A percentile compares a stretch with the other conserved stretches of the same genome.
Evolutionary conservation across 805 yeast species (phyloP).

Genomic region (Hanseniaspora occidentalis): DNA sequence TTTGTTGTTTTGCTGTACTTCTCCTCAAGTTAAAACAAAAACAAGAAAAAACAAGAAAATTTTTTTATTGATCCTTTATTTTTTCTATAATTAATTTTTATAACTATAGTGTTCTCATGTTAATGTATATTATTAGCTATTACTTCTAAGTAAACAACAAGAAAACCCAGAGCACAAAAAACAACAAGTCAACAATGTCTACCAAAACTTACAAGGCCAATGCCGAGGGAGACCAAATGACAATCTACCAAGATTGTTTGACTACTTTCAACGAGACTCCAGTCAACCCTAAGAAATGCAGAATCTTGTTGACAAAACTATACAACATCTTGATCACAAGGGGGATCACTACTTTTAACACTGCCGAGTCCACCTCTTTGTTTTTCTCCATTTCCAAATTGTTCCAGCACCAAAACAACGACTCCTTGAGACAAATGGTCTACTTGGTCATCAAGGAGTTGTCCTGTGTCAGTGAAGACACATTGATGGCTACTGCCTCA

Average conservation of each 20-base stretch:
- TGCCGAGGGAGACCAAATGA: slow-evolving; percentile 87
- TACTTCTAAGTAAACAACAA: not conserved
- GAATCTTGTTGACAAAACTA: slow-evolving; percentile 69
- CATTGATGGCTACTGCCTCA: slow-evolving; percentile 93
- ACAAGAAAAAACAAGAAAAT: not conserved
- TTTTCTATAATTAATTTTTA: too few species aligned
- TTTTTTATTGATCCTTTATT: not conserved
- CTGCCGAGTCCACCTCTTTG: slow-evolving; percentile 79
- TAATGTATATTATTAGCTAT: too few species aligned
- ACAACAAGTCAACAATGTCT: slow-evolving; percentile 40
- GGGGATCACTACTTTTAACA: slow-evolving; percentile 43
- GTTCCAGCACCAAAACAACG: slow-evolving; percentile 82
- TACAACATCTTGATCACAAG: slow-evolving; percentile 45
- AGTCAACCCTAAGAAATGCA: slow-evolving; percentile 76
- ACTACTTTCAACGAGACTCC: slow-evolving; percentile 88
- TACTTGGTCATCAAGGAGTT: slow-evolving; percentile 91
- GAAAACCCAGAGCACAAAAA: not conserved
- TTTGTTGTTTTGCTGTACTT: not conserved
- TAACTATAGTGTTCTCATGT: too few species aligned
- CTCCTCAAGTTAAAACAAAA: not conserved
- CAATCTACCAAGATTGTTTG: slow-evolving; percentile 90
- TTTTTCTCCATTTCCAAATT: slow-evolving; percentile 90
- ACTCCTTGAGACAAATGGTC: slow-evolving; percentile 79
- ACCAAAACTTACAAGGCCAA: slow-evolving; percentile 74
- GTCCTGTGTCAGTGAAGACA: slow-evolving; percentile 73